Percentiles rank a stretch among this genome's conserved stretches.
Conservation (phyloP, 139 green algal species). For the Asterochloris sp. region DNA sequence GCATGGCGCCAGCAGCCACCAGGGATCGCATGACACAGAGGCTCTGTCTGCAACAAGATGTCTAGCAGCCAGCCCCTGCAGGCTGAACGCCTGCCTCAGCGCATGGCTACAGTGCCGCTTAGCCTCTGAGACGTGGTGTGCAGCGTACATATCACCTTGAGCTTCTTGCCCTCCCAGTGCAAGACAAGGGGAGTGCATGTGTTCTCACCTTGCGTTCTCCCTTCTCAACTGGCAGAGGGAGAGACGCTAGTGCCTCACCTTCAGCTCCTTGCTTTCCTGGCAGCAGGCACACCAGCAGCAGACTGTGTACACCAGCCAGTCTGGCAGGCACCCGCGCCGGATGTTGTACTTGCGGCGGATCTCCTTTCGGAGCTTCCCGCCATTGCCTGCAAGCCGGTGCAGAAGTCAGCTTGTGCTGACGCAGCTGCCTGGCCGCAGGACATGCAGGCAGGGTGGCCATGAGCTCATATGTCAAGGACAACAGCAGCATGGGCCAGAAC, state of each 20-base stretch:
- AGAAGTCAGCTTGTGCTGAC: too few species aligned
- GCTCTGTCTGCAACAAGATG: too few species aligned
- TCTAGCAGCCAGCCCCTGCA: not conserved
- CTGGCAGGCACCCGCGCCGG: not conserved
- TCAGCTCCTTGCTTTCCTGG: slow-evolving; percentile 11
- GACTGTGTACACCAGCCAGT: slow-evolving; percentile 15
- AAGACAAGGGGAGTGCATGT: not conserved
- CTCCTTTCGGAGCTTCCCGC: not conserved
- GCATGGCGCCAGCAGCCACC: too few species aligned
- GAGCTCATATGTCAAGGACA: too few species aligned
- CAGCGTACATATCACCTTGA: not conserved
- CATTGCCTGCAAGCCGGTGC: not conserved
- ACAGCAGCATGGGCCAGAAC: too few species aligned
- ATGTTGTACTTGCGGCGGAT: slow-evolving; percentile 18
- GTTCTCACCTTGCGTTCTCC: not conserved
- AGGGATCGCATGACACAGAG: too few species aligned
- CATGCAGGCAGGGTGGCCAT: too few species aligned
- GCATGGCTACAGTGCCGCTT: not conserved
- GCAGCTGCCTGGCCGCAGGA: too few species aligned
- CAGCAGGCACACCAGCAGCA: slow-evolving; percentile 11
- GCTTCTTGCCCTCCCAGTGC: too few species aligned
- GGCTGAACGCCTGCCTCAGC: not conserved
- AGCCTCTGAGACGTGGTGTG: not conserved
- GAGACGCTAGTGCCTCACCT: not conserved
- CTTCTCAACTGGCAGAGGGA: not conserved